Base-by-base conservation (phyloP, 306 rosid genomes). In the Echinosophora koreensis region DNA sequence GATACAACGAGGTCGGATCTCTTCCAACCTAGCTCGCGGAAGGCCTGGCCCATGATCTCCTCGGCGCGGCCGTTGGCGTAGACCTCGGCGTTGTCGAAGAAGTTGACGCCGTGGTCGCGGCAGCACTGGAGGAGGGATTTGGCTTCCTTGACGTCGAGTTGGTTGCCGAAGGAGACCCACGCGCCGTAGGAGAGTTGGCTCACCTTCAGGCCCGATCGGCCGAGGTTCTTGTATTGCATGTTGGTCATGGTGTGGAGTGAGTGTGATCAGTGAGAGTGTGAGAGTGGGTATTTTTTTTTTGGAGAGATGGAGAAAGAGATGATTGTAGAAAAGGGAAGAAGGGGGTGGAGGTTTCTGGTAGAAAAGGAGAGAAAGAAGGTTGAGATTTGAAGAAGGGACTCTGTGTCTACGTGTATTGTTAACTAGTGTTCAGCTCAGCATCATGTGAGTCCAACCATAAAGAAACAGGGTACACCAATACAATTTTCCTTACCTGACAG, bases 71-170 rank as follows among this genome's bases (percentile, higher is more conserved):
- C 99, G 52, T 89, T 91, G 16, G 99, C 99, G 85, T 92, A 96
- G 66, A 96, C 96, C 82, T 96, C 99, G 14, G 99, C 99, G 86
- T 96, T 96, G 90, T 96, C 99, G 92, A 96, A 96, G 96, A 96
- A 96, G 80, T 96, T 96, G 8, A 96, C 99, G 73, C 99, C 99
- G 77, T 84, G 54, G 69, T 96, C 97, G 9, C 97, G 92, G 85
- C 99, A 96, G 61, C 96, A 91, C 55, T 96, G 98, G 30, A 96
- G 89, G 7, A 96, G 88, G 3, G 98, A 86, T 66, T 92, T 96
- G 0, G 99, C 99, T 27, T 96, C 99, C 64, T 93, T 93, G 6
- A 96, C 99, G 76, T 96, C 99, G 2, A 96, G 96, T 61, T 96
- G 99, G 79, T 96, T 96, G 2, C 99, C 99, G 86, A 96, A 96